Conservation (phyloP, 1,139 yeast species). For the Magnusiomyces sp. region DNA sequence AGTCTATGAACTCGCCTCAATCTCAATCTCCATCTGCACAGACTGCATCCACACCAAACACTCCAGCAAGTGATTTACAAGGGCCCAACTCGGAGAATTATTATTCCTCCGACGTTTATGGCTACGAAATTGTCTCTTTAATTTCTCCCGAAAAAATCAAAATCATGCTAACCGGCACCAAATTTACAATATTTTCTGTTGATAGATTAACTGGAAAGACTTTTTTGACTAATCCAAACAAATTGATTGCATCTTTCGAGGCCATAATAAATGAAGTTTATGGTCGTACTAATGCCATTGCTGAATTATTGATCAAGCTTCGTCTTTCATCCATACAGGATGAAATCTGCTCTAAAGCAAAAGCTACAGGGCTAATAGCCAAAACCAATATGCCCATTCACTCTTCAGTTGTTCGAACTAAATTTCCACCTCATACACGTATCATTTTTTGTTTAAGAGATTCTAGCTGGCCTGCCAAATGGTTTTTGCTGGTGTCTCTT, state of each 20-base stretch:
- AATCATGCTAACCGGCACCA: slow-evolving; percentile 22
- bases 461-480: slow-evolving; percentile 29
- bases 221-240: slow-evolving; percentile 27
- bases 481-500: slow-evolving; percentile 31
- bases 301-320: slow-evolving; percentile 24
- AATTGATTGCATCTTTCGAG: slow-evolving; percentile 26
- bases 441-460: slow-evolving; percentile 27
- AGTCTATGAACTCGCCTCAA: neutral
- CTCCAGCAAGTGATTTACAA: neutral
- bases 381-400: slow-evolving; percentile 21
- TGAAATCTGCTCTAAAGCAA: slow-evolving; percentile 27
- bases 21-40: slow-evolving; percentile 2
- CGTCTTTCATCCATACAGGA: slow-evolving; percentile 28
- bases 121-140: slow-evolving; percentile 11
- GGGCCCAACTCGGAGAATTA: neutral
- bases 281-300: slow-evolving; percentile 22
- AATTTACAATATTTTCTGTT: slow-evolving; percentile 24
- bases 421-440: slow-evolving; percentile 21
- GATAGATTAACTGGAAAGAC: slow-evolving; percentile 29
- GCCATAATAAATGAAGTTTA: slow-evolving; percentile 26
- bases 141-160: slow-evolving; percentile 18
- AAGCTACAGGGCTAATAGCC: slow-evolving; percentile 31
- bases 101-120: neutral
- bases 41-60: slow-evolving; percentile 3
- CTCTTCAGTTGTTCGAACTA: slow-evolving; percentile 21